phyloP scores from a whole-genome alignment of 2,329 filamentous ascomycete species.

The Aureobasidium sp. region DNA sequence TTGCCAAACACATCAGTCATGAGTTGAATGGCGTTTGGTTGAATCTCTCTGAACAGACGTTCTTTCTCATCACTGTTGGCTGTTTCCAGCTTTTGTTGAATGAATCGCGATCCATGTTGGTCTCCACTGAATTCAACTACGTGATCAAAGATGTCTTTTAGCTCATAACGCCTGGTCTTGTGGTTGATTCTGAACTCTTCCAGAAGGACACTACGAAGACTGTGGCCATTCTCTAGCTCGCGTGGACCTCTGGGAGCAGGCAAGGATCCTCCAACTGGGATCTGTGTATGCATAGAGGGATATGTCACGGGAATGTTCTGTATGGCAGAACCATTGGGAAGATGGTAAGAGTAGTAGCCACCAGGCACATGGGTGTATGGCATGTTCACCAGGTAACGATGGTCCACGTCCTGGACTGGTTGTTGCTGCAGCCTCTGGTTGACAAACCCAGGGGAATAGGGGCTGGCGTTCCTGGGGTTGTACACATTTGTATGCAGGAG shows the following conservation, averaged over 20 bases:
- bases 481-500: not conserved
- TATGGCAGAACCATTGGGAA: constrained; percentile 32
- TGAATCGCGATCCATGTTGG: constrained; percentile 90
- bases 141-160: constrained; percentile 82
- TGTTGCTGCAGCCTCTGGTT: constrained; percentile 1
- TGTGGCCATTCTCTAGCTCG: constrained; percentile 30
- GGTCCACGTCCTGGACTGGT: not conserved
- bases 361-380: not conserved
- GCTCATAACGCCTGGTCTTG: constrained; percentile 69
- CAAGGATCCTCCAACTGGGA: constrained; percentile 23
- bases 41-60: constrained; percentile 78
- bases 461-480: constrained; percentile 4
- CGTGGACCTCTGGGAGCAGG: constrained; percentile 17
- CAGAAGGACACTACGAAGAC: constrained; percentile 61
- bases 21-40: constrained; percentile 73
- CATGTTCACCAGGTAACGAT: not conserved
- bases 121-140: constrained; percentile 94
- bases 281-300: constrained; percentile 28
- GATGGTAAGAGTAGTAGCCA: constrained; percentile 28
- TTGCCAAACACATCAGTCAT: constrained; percentile 98
- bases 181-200: constrained; percentile 72
- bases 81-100: constrained; percentile 83
- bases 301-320: constrained; percentile 28
- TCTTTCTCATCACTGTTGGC: constrained; percentile 97
- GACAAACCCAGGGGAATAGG: not conserved